These are phyloP conservation scores for Silene coronaria DNA, from an alignment of 179 eudicot genomes.

Conservation along the genomic window DNA sequence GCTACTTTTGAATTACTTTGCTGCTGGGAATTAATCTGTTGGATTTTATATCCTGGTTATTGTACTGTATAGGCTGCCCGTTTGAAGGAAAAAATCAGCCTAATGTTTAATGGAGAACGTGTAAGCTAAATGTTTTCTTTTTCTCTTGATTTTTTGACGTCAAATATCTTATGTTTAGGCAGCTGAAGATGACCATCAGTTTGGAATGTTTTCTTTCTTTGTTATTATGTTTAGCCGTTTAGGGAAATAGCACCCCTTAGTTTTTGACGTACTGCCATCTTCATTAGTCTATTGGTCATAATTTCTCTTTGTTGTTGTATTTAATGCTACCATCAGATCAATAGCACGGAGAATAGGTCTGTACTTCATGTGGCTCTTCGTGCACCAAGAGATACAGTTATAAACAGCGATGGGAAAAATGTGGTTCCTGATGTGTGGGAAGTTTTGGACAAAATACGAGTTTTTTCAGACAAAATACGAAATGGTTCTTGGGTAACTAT, in stretches of 20 bases:
- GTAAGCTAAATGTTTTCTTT: slow-evolving; percentile 38
- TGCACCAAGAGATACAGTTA: slow-evolving; percentile 78
- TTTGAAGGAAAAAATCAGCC: slow-evolving; percentile 69
- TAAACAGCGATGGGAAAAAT: slow-evolving; percentile 76
- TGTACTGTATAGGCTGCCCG: slow-evolving; percentile 60
- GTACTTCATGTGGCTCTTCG: slow-evolving; percentile 98
- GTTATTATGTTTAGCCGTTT: background rate
- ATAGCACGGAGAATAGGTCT: slow-evolving; percentile 92
- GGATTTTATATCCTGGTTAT: background rate
- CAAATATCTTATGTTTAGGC: background rate
- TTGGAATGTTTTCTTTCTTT: background rate
- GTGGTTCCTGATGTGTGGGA: slow-evolving; percentile 97
- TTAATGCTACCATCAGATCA: slow-evolving; percentile 54
- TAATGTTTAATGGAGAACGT: slow-evolving; percentile 80
- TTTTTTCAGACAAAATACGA: slow-evolving; percentile 88
- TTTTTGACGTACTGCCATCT: background rate
- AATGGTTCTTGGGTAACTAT: slow-evolving; percentile 87
- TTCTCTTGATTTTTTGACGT: background rate
- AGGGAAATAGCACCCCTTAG: background rate
- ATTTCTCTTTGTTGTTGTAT: slow-evolving; percentile 5
- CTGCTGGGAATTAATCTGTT: background rate
- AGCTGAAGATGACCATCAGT: background rate
- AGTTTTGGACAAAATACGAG: slow-evolving; percentile 77
- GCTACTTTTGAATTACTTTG: background rate
- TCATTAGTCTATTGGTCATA: background rate